These are phyloP conservation scores for Hymenoscyphus linearis DNA, from an alignment of 2,329 filamentous ascomycete genomes.

Conservation along the genomic window DNA sequence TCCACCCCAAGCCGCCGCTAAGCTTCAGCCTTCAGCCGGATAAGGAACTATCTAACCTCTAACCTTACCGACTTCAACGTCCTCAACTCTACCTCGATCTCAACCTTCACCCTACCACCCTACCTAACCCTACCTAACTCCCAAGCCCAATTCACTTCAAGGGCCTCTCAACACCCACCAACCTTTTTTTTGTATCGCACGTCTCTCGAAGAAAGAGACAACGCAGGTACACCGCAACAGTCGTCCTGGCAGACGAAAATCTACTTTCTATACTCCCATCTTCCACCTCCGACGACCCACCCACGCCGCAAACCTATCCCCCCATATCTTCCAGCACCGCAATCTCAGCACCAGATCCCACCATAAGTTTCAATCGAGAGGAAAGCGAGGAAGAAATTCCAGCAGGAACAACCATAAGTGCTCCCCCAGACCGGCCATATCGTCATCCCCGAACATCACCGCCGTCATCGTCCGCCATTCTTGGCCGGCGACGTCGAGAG, in stretches of 20 bases:
- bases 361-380: slow-evolving; percentile 20
- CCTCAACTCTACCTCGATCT: neutral
- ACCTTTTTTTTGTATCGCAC: neutral
- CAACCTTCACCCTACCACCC: neutral
- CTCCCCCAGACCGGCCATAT: neutral
- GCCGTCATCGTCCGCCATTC: slow-evolving; percentile 34
- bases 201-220: slow-evolving; percentile 4
- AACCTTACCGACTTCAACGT: no score
- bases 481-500: slow-evolving; percentile 52
- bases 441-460: slow-evolving; percentile 32
- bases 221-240: slow-evolving; percentile 36
- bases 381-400: slow-evolving; percentile 14
- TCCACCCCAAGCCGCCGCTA: neutral
- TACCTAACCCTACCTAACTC: neutral
- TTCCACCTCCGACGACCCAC: slow-evolving; percentile 63
- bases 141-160: neutral
- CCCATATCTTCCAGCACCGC: slow-evolving; percentile 43
- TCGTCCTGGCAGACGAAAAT: slow-evolving; percentile 71
- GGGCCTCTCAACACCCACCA: neutral
- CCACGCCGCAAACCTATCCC: slow-evolving; percentile 47
- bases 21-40: neutral
- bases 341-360: slow-evolving; percentile 37
- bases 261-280: slow-evolving; percentile 50
- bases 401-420: neutral
- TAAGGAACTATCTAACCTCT: neutral